Conservation (phyloP, 2,329 filamentous ascomycete genomes). For the Trichoderma oligosporum region DNA sequence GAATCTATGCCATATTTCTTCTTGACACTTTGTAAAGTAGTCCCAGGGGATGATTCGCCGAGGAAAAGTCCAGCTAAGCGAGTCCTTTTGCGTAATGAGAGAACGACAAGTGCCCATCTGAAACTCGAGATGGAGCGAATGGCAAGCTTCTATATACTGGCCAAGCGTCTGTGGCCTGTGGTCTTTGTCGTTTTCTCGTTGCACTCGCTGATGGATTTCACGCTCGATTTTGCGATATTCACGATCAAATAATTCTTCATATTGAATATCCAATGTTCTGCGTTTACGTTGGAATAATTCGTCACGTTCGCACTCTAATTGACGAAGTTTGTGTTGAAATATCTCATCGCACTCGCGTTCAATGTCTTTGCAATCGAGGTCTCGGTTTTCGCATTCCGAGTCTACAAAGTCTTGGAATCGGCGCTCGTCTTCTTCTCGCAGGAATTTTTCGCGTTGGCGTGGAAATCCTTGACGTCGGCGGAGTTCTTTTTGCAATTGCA, state of each 20-base stretch:
- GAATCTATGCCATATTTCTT: background rate
- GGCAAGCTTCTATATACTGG: background rate
- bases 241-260: slow-evolving; percentile 3
- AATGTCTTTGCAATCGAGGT: background rate
- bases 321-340: background rate
- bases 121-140: background rate
- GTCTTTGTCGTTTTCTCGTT: background rate
- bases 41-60: slow-evolving; percentile 8
- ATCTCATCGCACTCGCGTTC: background rate
- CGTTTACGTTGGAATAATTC: background rate
- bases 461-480: background rate
- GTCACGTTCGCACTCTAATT: slow-evolving; percentile 7
- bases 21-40: background rate
- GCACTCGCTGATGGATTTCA: background rate
- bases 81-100: slow-evolving; percentile 3
- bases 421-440: slow-evolving; percentile 1
- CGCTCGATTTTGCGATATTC: slow-evolving; percentile 1
- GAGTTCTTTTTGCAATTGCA: background rate
- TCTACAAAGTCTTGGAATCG: background rate
- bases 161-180: background rate
- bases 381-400: background rate
- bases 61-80: slow-evolving; percentile 7
- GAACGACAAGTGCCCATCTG: background rate
- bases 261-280: background rate
- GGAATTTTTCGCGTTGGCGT: slow-evolving; percentile 5